phyloP scores from a whole-genome alignment of 2,329 filamentous ascomycete species.

The Fusarium sp. region DNA sequence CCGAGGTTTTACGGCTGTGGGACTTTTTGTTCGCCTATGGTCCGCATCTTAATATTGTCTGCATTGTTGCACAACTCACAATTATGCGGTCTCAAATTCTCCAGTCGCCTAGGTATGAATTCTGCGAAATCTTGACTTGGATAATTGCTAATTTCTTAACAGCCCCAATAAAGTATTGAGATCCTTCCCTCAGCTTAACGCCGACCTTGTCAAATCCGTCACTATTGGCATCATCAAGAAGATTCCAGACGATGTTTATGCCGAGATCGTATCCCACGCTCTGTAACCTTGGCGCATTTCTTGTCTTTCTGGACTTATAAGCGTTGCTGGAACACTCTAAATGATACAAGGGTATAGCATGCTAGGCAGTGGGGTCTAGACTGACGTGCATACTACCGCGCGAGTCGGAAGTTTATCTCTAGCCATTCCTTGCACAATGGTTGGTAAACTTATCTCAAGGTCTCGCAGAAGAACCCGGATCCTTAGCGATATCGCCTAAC shows the following conservation, averaged over 20 bases:
- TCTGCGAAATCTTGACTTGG: neutral
- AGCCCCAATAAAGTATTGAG: conserved; percentile 94
- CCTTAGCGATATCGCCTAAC: neutral
- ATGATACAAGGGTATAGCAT: conserved; percentile 7
- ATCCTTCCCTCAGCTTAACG: conserved; percentile 85
- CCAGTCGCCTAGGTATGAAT: conserved; percentile 78
- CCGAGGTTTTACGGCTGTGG: conserved; percentile 93
- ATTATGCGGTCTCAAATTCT: conserved; percentile 87
- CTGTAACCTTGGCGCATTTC: conserved; percentile 58
- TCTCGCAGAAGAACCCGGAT: neutral
- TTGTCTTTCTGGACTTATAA: neutral
- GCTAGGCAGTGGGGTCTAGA: conserved; percentile 23
- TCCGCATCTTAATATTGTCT: conserved; percentile 92
- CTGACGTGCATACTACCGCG: conserved; percentile 28
- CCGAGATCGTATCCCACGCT: conserved; percentile 89
- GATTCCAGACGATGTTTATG: conserved; percentile 90
- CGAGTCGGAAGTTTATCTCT: conserved; percentile 27
- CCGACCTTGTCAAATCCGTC: conserved; percentile 84
- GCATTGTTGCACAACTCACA: conserved; percentile 94
- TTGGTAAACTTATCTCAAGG: neutral
- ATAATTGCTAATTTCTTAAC: conserved; percentile 39
- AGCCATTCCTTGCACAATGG: conserved; percentile 7
- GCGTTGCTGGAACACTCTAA: neutral
- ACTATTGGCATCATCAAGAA: conserved; percentile 89
- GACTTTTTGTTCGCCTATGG: conserved; percentile 98